A percentile compares a stretch with the other conserved stretches of the same genome.
Evolutionary conservation across 106 monocot species (phyloP).

Genomic region (Platanthera guangdongensis): DNA sequence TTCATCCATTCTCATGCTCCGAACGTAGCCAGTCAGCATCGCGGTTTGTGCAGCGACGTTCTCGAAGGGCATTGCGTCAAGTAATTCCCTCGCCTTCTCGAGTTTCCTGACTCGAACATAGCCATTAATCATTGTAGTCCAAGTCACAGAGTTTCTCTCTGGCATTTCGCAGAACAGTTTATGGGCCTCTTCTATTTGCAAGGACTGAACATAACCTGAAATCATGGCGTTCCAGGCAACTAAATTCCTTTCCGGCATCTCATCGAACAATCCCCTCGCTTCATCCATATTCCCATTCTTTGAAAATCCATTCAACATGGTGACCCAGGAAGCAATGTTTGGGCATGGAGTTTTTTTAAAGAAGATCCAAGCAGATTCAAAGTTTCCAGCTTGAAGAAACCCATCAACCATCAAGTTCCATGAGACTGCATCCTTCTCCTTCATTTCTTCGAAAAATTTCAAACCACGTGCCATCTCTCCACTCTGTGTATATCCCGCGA

Average conservation of each 20-base stretch:
- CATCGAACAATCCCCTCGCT: slow-evolving; percentile 45
- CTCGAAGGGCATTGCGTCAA: slow-evolving; percentile 43
- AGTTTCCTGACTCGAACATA: slow-evolving; percentile 37
- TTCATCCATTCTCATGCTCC: slow-evolving; percentile 30
- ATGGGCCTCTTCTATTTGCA: slow-evolving; percentile 34
- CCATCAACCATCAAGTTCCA: slow-evolving; percentile 63
- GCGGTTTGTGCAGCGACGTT: slow-evolving; percentile 53
- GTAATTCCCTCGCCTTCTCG: slow-evolving; percentile 27
- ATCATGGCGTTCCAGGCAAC: slow-evolving; percentile 62
- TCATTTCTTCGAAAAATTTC: slow-evolving; percentile 42
- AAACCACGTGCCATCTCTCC: slow-evolving; percentile 25
- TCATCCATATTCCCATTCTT: slow-evolving; percentile 25
- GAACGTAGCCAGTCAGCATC: slow-evolving; percentile 42
- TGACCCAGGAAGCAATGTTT: slow-evolving; percentile 51
- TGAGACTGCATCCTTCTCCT: slow-evolving; percentile 35
- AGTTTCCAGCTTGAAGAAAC: slow-evolving; percentile 26
- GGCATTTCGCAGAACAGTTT: slow-evolving; percentile 40
- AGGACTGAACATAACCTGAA: slow-evolving; percentile 30
- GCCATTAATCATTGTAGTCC: slow-evolving; percentile 58
- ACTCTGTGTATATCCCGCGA: slow-evolving; percentile 40
- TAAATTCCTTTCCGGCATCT: slow-evolving; percentile 44
- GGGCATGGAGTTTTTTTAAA: slow-evolving; percentile 28
- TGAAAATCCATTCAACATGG: slow-evolving; percentile 50
- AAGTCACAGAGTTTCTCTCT: slow-evolving; percentile 35
- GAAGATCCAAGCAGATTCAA: slow-evolving; percentile 26